A percentile compares a stretch with the other conserved stretches of the same genome.
Evolutionary conservation across 305 asterid genomes (phyloP).

Genomic region (Fraxinus greggii): DNA sequence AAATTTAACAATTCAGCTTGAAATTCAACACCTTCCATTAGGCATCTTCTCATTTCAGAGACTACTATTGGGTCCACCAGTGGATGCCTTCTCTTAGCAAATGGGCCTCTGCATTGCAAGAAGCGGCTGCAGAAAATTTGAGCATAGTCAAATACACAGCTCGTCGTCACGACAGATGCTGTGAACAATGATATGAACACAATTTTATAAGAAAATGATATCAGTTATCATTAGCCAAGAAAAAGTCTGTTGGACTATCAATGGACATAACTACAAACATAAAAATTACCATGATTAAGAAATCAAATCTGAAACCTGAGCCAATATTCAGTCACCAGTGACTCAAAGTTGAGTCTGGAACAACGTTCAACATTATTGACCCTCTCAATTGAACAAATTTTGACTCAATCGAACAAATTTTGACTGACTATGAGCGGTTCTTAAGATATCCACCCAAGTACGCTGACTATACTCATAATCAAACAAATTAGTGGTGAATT

Average conservation of each 20-base stretch:
- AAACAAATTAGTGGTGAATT: background rate
- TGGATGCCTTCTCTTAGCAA: slow-evolving; percentile 3
- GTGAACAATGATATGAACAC: background rate
- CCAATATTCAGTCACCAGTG: background rate
- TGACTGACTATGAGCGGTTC: background rate
- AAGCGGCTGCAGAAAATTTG: background rate
- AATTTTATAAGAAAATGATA: background rate
- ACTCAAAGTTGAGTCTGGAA: background rate
- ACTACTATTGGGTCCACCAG: background rate
- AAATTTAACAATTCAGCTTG: background rate
- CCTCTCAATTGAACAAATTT: background rate
- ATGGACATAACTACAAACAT: background rate
- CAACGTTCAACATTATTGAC: background rate
- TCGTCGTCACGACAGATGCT: background rate
- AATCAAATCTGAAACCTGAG: background rate
- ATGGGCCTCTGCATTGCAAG: background rate
- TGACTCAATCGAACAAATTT: background rate
- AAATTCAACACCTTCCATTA: background rate
- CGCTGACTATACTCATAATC: background rate
- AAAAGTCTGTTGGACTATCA: background rate
- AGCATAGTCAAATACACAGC: slow-evolving; percentile 9
- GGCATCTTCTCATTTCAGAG: background rate
- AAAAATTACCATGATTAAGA: background rate
- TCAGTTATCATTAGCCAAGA: background rate
- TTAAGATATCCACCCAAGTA: background rate